These are phyloP conservation scores for Ustilago loliicola DNA, from an alignment of 1,284 basidiomycete genomes.

Conservation along the genomic window DNA sequence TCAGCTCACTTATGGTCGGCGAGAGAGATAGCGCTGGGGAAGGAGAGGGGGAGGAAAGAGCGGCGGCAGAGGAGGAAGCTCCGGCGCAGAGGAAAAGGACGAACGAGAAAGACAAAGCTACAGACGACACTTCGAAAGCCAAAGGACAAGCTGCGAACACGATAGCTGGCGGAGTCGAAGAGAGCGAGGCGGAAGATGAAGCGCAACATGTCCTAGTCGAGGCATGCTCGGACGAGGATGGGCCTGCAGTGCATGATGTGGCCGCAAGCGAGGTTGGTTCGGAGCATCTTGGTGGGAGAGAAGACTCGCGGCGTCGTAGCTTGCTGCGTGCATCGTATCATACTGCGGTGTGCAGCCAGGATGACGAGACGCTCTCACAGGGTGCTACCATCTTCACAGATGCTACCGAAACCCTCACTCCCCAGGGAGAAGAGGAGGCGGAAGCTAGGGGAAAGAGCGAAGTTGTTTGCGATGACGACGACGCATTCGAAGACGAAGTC, in stretches of 20 bases:
- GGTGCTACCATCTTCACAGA: neutral
- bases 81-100: neutral
- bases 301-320: constrained; percentile 4
- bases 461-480: constrained; percentile 1
- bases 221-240: neutral
- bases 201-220: neutral
- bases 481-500: neutral
- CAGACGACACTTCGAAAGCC: neutral
- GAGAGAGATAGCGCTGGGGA: neutral
- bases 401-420: neutral
- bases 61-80: neutral
- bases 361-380: constrained; percentile 20
- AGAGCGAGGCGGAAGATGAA: neutral
- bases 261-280: neutral
- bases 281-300: neutral
- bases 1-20: constrained; percentile 7
- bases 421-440: neutral
- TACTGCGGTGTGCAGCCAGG: constrained; percentile 40
- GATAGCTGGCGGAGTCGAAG: too few species aligned
- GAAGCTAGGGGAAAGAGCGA: neutral
- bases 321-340: constrained; percentile 45
- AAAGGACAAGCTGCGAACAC: neutral
- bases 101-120: neutral
- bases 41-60: neutral
- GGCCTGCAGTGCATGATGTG: neutral